phyloP scores from a whole-genome alignment of 768 basidiomycete genomes.

The Tylopilus intermedius region DNA sequence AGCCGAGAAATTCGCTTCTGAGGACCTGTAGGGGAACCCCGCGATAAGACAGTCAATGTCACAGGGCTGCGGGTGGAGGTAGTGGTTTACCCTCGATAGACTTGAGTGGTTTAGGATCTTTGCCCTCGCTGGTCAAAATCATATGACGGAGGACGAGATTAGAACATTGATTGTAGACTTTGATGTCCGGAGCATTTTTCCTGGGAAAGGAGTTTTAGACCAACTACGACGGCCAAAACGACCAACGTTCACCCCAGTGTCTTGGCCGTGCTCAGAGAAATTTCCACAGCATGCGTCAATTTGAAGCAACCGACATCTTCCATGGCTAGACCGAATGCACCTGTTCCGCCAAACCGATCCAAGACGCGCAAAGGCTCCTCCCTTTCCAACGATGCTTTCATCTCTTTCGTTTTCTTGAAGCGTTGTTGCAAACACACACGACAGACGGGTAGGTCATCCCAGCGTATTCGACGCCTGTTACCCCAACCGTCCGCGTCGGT shows the following conservation, averaged over 20 bases:
- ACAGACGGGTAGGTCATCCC: constrained; percentile 43
- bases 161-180: constrained; percentile 67
- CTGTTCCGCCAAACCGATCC: constrained; percentile 44
- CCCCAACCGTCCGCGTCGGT: constrained; percentile 32
- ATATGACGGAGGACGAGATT: constrained; percentile 58
- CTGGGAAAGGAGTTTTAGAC: constrained; percentile 9
- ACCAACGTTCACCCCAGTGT: constrained; percentile 50
- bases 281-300: constrained; percentile 64
- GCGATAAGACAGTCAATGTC: constrained; percentile 59
- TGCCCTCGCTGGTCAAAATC: constrained; percentile 46
- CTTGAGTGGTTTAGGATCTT: constrained; percentile 35
- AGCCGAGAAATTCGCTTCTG: constrained; percentile 44
- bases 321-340: constrained; percentile 61
- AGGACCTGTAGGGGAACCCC: constrained; percentile 65
- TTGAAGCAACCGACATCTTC: constrained; percentile 51
- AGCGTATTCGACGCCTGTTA: constrained; percentile 28
- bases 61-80: constrained; percentile 44
- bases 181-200: constrained; percentile 49
- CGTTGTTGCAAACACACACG: constrained; percentile 34
- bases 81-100: constrained; percentile 37
- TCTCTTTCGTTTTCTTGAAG: constrained; percentile 28
- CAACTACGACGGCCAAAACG: not conserved
- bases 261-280: constrained; percentile 67
- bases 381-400: constrained; percentile 31
- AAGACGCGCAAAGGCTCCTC: constrained; percentile 29